A percentile compares a stretch with the other conserved stretches of the same genome.
Evolutionary conservation across 2,329 filamentous ascomycete genomes (phyloP).

Genomic region (Microdochium paspali): DNA sequence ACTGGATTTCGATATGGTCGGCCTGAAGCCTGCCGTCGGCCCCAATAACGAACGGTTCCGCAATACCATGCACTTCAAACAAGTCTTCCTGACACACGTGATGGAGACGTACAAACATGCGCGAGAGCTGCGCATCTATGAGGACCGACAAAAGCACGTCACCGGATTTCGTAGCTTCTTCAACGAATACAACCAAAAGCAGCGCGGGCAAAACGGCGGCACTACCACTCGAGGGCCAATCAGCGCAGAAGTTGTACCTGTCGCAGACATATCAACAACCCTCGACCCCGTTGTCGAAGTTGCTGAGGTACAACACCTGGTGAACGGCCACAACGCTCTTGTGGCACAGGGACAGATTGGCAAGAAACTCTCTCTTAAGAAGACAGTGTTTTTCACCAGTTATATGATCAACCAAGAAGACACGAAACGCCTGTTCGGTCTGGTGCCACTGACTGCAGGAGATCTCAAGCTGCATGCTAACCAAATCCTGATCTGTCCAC

Average conservation of each 20-base stretch:
- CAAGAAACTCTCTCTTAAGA: constrained; percentile 61
- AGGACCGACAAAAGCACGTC: constrained; percentile 58
- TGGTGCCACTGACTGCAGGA: constrained; percentile 58
- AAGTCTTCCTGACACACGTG: constrained; percentile 68
- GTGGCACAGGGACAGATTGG: constrained; percentile 28
- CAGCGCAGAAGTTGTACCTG: constrained; percentile 73
- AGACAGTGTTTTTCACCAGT: constrained; percentile 83
- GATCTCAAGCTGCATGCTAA: constrained; percentile 79
- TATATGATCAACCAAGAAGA: constrained; percentile 73
- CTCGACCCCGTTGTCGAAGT: constrained; percentile 21
- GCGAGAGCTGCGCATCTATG: constrained; percentile 71
- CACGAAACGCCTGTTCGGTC: constrained; percentile 59
- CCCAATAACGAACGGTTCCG: constrained; percentile 70
- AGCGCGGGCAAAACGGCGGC: constrained; percentile 33
- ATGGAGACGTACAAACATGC: constrained; percentile 80
- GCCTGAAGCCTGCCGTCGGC: constrained; percentile 75
- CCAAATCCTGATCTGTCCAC: constrained; percentile 81
- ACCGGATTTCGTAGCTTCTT: constrained; percentile 83
- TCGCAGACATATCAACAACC: constrained; percentile 62
- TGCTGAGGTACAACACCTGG: constrained; percentile 63
- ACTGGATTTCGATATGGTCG: constrained; percentile 80
- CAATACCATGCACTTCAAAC: constrained; percentile 89
- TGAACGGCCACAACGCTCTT: constrained; percentile 73
- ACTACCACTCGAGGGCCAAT: constrained; percentile 54
- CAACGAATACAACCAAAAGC: constrained; percentile 59